Base-by-base conservation (phyloP, 1,284 basidiomycete species). In the Leccinum subrobustum region DNA sequence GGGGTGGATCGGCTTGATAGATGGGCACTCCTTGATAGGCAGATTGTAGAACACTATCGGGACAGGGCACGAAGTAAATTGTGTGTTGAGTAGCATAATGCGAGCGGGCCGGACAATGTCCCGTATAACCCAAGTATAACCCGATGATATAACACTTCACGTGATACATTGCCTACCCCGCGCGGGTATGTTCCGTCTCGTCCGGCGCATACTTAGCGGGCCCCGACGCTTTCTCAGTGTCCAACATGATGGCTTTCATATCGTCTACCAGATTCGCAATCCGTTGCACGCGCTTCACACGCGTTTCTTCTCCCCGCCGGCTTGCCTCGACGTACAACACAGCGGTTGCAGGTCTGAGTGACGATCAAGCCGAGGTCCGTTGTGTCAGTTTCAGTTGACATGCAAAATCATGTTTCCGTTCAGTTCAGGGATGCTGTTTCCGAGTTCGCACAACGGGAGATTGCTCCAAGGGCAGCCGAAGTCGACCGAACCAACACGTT, bases 401-500 rank as follows among this genome's bases (percentile, higher is more conserved):
- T n/a, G 11, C 20, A n/a, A 44, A 62, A 44, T 47, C 3, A 9
- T 18, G 25, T 47, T 9, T 25, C 23, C 16, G 12, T 56, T 31
- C 58, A 96, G 93, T 95, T 96, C 72, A 80, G 91, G 61, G 84
- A 87, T 71, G 90, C 88, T 1, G 86, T 96, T 1, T 75, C 79
- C 25, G 84, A 88, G 56, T 96, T 96, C 68, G 89, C 92, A 29
- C 63, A 71, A 42, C 69, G 23, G 78, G 89, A 77, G 83, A 82
- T 96, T 56, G 89, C 91, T 1, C 94, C 92, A 6, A 78, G 89
- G 62, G 93, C 94, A 4, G 88, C 83, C 54, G 87, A 93, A 68
- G 89, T 95, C 55, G 95, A 96, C 79, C 87, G 81, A 73, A 87
- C 82, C 55, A 95, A 95, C 76, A 87, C 81, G 61, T 91, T 90